Percentiles rank a stretch among this genome's conserved stretches.
Evolutionary conservation across 2,329 filamentous ascomycete genomes (phyloP).

Genomic region (Penicillium rolfsii): DNA sequence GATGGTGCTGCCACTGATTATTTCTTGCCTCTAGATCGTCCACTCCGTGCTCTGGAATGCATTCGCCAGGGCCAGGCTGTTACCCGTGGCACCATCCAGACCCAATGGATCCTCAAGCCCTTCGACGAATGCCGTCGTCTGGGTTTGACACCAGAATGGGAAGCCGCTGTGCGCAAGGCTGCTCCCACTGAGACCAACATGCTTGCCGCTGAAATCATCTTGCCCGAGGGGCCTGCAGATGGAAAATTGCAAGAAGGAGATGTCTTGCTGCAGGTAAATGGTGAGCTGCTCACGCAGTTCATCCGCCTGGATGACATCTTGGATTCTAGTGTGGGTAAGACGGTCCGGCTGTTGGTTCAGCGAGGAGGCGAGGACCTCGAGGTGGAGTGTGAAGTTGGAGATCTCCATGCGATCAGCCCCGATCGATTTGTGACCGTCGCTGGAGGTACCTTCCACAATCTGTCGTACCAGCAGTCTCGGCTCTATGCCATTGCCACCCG

Average conservation of each 20-base stretch:
- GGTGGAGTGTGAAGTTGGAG: slow-evolving; percentile 80
- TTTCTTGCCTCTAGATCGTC: slow-evolving; percentile 90
- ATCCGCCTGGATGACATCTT: slow-evolving; percentile 88
- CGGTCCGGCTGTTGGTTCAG: slow-evolving; percentile 81
- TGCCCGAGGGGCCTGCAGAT: slow-evolving; percentile 87
- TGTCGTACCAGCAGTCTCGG: slow-evolving; percentile 97
- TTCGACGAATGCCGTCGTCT: slow-evolving; percentile 95
- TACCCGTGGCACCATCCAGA: slow-evolving; percentile 94
- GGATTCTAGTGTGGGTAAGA: slow-evolving; percentile 79
- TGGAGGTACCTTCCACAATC: slow-evolving; percentile 90
- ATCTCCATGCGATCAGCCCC: slow-evolving; percentile 92
- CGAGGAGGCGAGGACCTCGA: slow-evolving; percentile 86
- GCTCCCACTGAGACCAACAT: slow-evolving; percentile 96
- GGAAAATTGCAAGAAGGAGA: slow-evolving; percentile 91
- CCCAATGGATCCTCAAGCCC: slow-evolving; percentile 93
- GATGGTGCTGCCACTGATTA: slow-evolving; percentile 98
- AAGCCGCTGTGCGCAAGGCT: slow-evolving; percentile 76
- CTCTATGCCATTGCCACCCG: slow-evolving; percentile 90
- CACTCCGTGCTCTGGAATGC: slow-evolving; percentile 81
- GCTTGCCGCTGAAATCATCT: slow-evolving; percentile 92
- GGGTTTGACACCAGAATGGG: slow-evolving; percentile 82
- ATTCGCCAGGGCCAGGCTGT: slow-evolving; percentile 76
- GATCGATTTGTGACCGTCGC: slow-evolving; percentile 94
- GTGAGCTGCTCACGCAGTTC: slow-evolving; percentile 89
- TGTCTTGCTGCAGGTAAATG: slow-evolving; percentile 90